Conservation (phyloP, 2,329 filamentous ascomycete species). For the Diplodia seriata region DNA sequence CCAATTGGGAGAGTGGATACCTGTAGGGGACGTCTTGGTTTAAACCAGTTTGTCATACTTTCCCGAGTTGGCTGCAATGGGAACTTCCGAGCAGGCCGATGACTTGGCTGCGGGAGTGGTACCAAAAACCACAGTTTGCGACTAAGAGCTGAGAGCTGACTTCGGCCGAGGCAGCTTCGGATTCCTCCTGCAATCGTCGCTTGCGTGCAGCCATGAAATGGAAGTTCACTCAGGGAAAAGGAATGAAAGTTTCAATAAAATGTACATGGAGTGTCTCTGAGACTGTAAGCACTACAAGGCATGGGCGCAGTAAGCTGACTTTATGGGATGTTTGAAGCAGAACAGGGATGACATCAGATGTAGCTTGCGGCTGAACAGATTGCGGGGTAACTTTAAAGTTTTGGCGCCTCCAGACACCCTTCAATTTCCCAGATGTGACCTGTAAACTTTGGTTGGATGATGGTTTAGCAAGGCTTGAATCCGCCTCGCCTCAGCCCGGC, state of each 20-base stretch:
- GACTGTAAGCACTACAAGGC: background rate
- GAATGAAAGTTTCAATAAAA: background rate
- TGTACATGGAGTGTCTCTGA: background rate
- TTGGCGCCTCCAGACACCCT: background rate
- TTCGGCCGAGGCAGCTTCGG: background rate
- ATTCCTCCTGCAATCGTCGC: background rate
- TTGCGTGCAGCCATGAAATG: background rate
- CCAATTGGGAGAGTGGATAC: background rate
- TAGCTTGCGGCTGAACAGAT: conserved; percentile 1
- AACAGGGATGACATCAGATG: background rate
- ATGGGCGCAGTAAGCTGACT: conserved; percentile 17
- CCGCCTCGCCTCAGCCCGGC: conserved; percentile 2
- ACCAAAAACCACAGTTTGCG: background rate
- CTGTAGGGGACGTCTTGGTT: background rate
- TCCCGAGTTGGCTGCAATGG: background rate
- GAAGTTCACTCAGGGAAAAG: background rate
- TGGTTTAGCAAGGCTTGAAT: background rate
- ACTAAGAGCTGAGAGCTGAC: background rate
- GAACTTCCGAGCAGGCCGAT: background rate
- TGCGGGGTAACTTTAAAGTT: conserved; percentile 6
- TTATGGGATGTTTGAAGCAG: background rate
- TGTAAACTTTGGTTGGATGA: background rate
- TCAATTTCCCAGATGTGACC: background rate
- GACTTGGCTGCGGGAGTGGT: background rate
- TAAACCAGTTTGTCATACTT: background rate